A percentile compares a stretch with the other conserved stretches of the same genome.
phyloP scores from a whole-genome alignment of 2,329 filamentous ascomycete genomes.

The Plenodomus tracheiphilus region DNA sequence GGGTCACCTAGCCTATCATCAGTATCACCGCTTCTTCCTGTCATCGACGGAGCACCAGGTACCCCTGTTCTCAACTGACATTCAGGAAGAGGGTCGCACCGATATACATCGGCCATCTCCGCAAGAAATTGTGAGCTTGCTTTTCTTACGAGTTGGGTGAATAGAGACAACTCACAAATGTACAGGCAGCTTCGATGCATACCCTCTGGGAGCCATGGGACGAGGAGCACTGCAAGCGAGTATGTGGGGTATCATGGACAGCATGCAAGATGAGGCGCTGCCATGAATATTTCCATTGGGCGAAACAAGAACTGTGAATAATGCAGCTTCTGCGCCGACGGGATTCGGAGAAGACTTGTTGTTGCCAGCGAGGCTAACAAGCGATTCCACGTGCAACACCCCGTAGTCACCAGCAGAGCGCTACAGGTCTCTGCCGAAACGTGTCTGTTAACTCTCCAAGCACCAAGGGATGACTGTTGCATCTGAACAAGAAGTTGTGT shows the following conservation, averaged over 20 bases:
- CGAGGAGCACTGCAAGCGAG: conserved; percentile 19
- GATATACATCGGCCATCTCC: conserved; percentile 6
- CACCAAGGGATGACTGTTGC: too few species aligned
- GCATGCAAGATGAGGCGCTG: conserved; percentile 17
- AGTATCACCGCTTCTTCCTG: too few species aligned
- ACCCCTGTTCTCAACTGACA: neutral
- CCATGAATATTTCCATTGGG: conserved; percentile 10
- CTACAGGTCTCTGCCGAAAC: too few species aligned
- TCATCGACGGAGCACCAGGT: neutral
- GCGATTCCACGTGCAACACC: too few species aligned
- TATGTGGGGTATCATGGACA: conserved; percentile 19
- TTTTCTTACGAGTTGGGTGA: neutral
- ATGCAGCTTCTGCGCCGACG: too few species aligned
- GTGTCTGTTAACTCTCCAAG: too few species aligned
- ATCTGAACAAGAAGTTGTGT: neutral
- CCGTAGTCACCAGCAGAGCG: too few species aligned
- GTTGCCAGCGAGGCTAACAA: too few species aligned
- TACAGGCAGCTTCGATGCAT: conserved; percentile 19
- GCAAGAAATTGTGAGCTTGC: conserved; percentile 8
- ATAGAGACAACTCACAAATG: neutral
- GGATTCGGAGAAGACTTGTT: too few species aligned
- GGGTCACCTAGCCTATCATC: too few species aligned
- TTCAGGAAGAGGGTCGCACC: neutral
- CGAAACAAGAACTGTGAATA: conserved; percentile 12
- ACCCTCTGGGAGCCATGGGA: conserved; percentile 19